Conservation (phyloP, 805 yeast genomes). For the Blastobotrys parvus region DNA sequence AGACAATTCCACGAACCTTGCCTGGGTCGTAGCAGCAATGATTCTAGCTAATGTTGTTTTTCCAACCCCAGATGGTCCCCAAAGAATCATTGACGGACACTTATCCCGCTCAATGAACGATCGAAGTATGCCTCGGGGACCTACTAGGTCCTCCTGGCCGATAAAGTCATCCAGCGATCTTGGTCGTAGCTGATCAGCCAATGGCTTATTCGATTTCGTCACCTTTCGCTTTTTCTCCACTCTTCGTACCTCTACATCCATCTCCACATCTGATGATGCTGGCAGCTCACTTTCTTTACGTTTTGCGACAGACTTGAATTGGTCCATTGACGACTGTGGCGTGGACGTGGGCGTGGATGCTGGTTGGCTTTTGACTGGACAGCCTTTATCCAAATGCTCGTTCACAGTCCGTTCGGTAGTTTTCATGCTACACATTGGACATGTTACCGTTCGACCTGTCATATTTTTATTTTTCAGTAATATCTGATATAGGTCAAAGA, state of each 20-base stretch:
- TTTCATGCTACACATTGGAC: constrained; percentile 26
- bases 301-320: neutral
- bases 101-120: constrained; percentile 47
- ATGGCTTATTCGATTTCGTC: constrained; percentile 32
- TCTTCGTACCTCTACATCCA: neutral
- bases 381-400: constrained; percentile 28
- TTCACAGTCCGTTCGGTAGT: constrained; percentile 26
- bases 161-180: constrained; percentile 54
- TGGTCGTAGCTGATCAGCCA: constrained; percentile 85
- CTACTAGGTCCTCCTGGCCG: constrained; percentile 79
- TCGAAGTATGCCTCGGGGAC: constrained; percentile 51
- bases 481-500: no score
- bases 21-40: constrained; percentile 36
- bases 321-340: neutral
- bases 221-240: neutral
- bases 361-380: constrained; percentile 7
- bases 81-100: constrained; percentile 73
- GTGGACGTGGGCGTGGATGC: neutral
- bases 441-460: constrained; percentile 13
- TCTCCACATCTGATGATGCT: neutral
- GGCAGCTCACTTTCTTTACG: neutral
- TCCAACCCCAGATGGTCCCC: constrained; percentile 95
- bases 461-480: no score
- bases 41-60: constrained; percentile 83
- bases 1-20: constrained; percentile 68